These are phyloP conservation scores for Alternaria sp. DNA, from an alignment of 2,329 filamentous ascomycete genomes.

Conservation along the genomic window DNA sequence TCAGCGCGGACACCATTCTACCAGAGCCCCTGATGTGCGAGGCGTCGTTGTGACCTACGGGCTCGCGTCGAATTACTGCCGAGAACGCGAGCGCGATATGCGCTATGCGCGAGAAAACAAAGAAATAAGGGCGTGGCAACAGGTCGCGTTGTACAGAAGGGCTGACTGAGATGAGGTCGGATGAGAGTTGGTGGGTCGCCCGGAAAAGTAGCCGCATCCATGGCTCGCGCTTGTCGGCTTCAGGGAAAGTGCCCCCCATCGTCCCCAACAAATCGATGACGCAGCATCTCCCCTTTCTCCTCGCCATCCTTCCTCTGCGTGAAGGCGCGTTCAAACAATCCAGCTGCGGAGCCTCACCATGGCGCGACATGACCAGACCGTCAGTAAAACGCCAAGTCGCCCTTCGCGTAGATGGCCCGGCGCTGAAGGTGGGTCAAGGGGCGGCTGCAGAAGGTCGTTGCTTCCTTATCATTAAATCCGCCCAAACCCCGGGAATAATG, in stretches of 20 bases:
- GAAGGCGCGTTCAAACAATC: neutral
- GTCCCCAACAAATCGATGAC: conserved; percentile 4
- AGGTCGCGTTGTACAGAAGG: neutral
- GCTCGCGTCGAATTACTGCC: neutral
- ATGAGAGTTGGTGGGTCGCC: neutral
- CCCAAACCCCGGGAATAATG: conserved; percentile 17
- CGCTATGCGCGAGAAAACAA: neutral
- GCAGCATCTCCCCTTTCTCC: neutral
- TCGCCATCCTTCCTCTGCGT: neutral
- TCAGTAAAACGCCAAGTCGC: neutral
- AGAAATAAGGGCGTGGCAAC: neutral
- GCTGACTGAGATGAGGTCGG: conserved; percentile 1
- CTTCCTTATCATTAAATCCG: conserved; percentile 3
- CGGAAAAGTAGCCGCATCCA: neutral
- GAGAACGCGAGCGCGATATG: neutral
- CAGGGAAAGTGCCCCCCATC: neutral
- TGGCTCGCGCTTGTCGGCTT: neutral
- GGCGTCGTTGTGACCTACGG: neutral
- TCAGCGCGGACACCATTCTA: neutral
- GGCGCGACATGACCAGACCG: neutral
- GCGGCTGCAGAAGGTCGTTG: neutral
- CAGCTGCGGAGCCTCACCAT: neutral
- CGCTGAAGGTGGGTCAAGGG: conserved; percentile 1
- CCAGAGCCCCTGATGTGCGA: neutral
- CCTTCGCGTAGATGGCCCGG: neutral